phyloP scores from a whole-genome alignment of 148 eudicot genomes.

The Fagopyrum esculentum region DNA sequence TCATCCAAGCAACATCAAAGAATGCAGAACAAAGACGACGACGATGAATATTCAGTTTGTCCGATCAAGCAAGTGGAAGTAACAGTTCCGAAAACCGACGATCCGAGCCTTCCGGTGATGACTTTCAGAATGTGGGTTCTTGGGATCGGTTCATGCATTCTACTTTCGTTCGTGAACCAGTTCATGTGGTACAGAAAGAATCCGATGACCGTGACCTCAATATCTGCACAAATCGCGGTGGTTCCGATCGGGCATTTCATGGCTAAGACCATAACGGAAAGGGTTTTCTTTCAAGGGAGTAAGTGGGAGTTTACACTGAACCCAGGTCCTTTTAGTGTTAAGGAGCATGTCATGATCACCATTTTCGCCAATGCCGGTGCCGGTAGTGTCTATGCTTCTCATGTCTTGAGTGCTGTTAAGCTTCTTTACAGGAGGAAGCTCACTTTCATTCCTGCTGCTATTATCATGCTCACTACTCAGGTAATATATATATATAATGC shows the following conservation, averaged over 20 bases:
- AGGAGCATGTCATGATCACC: conserved; percentile 86
- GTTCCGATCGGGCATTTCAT: conserved; percentile 74
- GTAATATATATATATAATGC: conserved; percentile 18
- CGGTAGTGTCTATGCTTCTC: conserved; percentile 71
- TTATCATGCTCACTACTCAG: conserved; percentile 81
- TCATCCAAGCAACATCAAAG: too few species aligned
- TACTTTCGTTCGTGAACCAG: conserved; percentile 61
- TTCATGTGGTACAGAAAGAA: conserved; percentile 75
- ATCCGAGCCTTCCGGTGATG: conserved; percentile 53
- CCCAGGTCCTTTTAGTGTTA: conserved; percentile 75
- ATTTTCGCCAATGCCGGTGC: conserved; percentile 84
- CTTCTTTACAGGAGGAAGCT: conserved; percentile 52
- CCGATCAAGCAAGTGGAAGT: conserved; percentile 53
- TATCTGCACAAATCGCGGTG: conserved; percentile 65
- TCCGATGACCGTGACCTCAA: conserved; percentile 52
- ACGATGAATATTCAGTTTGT: conserved; percentile 5
- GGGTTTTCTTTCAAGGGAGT: conserved; percentile 56
- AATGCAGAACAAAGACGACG: background rate
- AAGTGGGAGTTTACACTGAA: conserved; percentile 56
- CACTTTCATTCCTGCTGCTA: conserved; percentile 50
- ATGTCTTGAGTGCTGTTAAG: conserved; percentile 59
- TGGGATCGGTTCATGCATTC: conserved; percentile 38
- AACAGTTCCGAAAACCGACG: conserved; percentile 73
- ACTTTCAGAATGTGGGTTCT: conserved; percentile 90
- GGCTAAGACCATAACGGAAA: conserved; percentile 47